Evolutionary conservation across 1,284 basidiomycete species (phyloP).

Genomic region (Sanghuangporus sanghuang): DNA sequence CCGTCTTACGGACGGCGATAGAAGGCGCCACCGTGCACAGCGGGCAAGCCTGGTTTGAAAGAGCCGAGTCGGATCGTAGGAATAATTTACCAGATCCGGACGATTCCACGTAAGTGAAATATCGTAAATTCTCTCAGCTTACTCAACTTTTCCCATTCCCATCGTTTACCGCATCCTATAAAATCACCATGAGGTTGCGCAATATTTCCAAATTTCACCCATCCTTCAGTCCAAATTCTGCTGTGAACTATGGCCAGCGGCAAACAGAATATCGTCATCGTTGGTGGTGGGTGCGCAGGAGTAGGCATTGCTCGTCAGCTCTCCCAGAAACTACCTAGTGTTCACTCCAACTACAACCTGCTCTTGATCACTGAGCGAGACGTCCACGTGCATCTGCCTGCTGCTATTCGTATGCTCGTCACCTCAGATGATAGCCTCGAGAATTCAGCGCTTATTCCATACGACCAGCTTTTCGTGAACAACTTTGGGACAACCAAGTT

Average conservation of each 20-base stretch:
- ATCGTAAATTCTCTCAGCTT: neutral
- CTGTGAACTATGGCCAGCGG: slow-evolving; percentile 7
- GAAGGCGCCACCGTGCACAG: too few relatives aligned
- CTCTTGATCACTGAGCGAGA: slow-evolving; percentile 32
- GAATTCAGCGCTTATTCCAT: slow-evolving; percentile 32
- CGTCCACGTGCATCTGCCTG: slow-evolving; percentile 31
- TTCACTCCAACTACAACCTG: slow-evolving; percentile 26
- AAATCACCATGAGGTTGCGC: neutral
- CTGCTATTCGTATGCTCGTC: slow-evolving; percentile 31
- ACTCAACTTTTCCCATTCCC: neutral
- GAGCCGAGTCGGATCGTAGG: neutral
- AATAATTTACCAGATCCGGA: neutral
- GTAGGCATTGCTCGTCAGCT: slow-evolving; percentile 27
- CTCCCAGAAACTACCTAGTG: slow-evolving; percentile 28
- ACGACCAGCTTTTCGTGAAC: slow-evolving; percentile 31
- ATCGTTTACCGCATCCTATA: neutral
- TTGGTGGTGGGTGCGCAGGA: slow-evolving; percentile 35
- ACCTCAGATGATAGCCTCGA: slow-evolving; percentile 29
- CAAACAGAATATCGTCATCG: slow-evolving; percentile 31
- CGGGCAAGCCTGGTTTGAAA: too few relatives aligned
- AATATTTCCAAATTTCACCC: neutral
- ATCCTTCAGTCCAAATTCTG: neutral
- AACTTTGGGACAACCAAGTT: slow-evolving; percentile 41
- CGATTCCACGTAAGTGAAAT: neutral
- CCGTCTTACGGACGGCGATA: too few relatives aligned